phyloP scores from a whole-genome alignment of 2,329 filamentous ascomycete genomes.

The Cladosporium oxysporum region DNA sequence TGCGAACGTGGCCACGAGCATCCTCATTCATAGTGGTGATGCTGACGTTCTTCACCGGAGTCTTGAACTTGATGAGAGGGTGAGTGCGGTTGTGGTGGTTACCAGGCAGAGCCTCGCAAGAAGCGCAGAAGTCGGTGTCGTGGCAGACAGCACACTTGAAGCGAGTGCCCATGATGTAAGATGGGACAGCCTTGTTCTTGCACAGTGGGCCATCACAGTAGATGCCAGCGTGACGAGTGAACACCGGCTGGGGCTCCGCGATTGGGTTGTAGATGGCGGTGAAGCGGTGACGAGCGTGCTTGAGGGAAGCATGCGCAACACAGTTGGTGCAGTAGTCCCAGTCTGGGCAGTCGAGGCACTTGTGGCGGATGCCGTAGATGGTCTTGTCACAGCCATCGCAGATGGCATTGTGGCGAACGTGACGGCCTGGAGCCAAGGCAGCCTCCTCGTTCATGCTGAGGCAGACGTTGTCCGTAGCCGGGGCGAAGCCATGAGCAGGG shows the following conservation, averaged over 20 bases:
- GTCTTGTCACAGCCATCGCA: slow-evolving; percentile 92
- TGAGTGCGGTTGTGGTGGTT: slow-evolving; percentile 94
- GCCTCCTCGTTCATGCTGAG: slow-evolving; percentile 63
- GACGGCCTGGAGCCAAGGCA: slow-evolving; percentile 77
- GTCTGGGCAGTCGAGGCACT: slow-evolving; percentile 94
- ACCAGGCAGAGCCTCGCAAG: slow-evolving; percentile 83
- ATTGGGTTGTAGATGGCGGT: slow-evolving; percentile 80
- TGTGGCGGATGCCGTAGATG: slow-evolving; percentile 88
- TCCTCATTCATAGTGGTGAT: slow-evolving; percentile 84
- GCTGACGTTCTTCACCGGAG: slow-evolving; percentile 81
- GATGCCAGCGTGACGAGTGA: slow-evolving; percentile 73
- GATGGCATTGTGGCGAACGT: slow-evolving; percentile 79
- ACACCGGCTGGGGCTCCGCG: slow-evolving; percentile 46
- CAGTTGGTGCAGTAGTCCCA: slow-evolving; percentile 93
- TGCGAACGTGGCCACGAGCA: slow-evolving; percentile 65
- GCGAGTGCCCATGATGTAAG: slow-evolving; percentile 76
- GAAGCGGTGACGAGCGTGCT: slow-evolving; percentile 84
- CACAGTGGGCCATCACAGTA: slow-evolving; percentile 95
- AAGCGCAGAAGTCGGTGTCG: slow-evolving; percentile 92
- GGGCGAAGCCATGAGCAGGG: slow-evolving; percentile 77
- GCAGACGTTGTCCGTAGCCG: slow-evolving; percentile 64
- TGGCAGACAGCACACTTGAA: slow-evolving; percentile 98
- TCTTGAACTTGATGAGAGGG: slow-evolving; percentile 95
- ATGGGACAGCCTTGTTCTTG: slow-evolving; percentile 51
- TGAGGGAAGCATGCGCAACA: slow-evolving; percentile 63